phyloP scores from a whole-genome alignment of 805 yeast species.

The Jamesozyma rosinii region DNA sequence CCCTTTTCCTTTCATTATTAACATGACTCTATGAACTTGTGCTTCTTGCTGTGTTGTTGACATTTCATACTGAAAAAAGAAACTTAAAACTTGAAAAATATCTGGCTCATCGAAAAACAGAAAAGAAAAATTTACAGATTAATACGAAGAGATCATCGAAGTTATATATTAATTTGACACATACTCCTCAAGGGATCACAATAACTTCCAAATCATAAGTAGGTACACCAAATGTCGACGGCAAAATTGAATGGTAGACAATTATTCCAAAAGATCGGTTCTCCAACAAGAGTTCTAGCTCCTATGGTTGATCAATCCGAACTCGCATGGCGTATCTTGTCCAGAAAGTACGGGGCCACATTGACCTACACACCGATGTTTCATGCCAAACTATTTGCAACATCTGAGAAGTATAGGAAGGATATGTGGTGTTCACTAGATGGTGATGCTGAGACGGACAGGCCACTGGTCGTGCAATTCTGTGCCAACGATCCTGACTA shows the following conservation, averaged over 20 bases:
- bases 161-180: too few relatives aligned
- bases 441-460: constrained; percentile 58
- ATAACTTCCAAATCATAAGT: background rate
- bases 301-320: constrained; percentile 99
- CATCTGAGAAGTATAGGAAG: constrained; percentile 67
- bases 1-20: too few relatives aligned
- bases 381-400: constrained; percentile 85
- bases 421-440: constrained; percentile 68
- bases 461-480: constrained; percentile 89
- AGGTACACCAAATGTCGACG: constrained; percentile 1
- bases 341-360: constrained; percentile 85
- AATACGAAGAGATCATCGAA: too few relatives aligned
- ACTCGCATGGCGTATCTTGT: constrained; percentile 85
- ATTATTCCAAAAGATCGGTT: constrained; percentile 58
- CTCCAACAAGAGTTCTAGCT: constrained; percentile 80
- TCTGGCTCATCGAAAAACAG: background rate
- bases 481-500: constrained; percentile 93
- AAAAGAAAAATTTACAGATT: too few relatives aligned
- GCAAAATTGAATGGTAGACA: constrained; percentile 46
- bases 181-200: too few relatives aligned
- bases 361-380: constrained; percentile 95
- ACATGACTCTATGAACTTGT: too few relatives aligned
- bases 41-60: too few relatives aligned
- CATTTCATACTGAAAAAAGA: too few relatives aligned
- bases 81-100: too few relatives aligned